Evolutionary conservation across 2,329 filamentous ascomycete genomes (phyloP).

Genomic region (Fusarium sp.): DNA sequence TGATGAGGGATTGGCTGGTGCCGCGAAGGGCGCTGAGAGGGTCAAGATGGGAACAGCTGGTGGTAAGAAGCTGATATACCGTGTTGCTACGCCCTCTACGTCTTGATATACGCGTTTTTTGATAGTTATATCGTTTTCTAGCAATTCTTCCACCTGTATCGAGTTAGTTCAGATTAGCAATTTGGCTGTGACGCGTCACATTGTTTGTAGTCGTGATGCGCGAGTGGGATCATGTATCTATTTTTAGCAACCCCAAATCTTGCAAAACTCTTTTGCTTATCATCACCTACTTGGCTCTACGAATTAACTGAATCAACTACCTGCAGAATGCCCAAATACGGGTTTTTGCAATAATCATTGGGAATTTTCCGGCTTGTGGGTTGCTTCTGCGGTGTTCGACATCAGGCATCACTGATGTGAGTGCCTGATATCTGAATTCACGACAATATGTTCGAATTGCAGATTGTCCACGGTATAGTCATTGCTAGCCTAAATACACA

Average conservation of each 20-base stretch:
- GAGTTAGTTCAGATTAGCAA: no score
- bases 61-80: slow-evolving; percentile 1
- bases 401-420: no score
- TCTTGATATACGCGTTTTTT: background rate
- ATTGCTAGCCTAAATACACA: background rate
- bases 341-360: no score
- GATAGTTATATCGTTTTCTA: no score
- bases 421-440: background rate
- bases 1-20: background rate
- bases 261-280: background rate
- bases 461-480: accelerated
- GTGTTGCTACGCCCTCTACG: background rate
- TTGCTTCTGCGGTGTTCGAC: no score
- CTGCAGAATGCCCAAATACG: no score
- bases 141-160: background rate
- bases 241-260: background rate
- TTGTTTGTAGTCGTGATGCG: background rate
- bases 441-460: accelerated
- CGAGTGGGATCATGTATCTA: no score
- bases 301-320: no score
- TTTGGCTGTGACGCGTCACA: background rate
- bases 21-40: background rate
- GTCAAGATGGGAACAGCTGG: background rate
- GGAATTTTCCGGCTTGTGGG: no score
- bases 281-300: background rate